Base-by-base conservation (phyloP, 805 yeast genomes). In the Scheffersomyces amazonensis region DNA sequence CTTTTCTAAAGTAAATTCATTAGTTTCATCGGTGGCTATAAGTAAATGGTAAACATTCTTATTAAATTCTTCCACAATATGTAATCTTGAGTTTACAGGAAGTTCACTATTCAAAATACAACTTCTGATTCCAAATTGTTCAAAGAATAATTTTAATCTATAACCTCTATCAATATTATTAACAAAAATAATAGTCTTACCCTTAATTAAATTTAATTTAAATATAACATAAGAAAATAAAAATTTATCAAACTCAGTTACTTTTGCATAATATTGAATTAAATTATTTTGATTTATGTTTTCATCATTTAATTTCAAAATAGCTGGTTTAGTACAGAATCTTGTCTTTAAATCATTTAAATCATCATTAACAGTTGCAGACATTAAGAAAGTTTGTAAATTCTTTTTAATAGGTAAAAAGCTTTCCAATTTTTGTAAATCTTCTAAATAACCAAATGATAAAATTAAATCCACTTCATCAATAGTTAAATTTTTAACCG, bases 131-230 rank as follows among this genome's bases (percentile, higher is more conserved):
- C 99, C 99, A 56, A 93, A 93, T 64, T 93, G 97, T 60, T 90
- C 96, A 46, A 93, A 66, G 49, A 90, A 95, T 45, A 93, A 69
- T 56, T 88, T 89, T 48, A 93, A 73, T 56, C 96, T 79, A 66
- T 91, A 93, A 27, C 97, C 96, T 67, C 99, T 82, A 56, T 93
- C 98, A 46, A 91, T 86, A 53, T 86, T 85, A 59, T 93, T 93
- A 33, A 93, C 98, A 68, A 93, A 93, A 6, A 90, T 69, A 31
- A 93, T 65, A 1, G 96, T 82, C 60, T 93, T 93, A 21, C 99
- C 99, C 60, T 86, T 85, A 57, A 93, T 84, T 47, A 93, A 72
- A 42, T 80, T 78, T 53, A 93, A 75, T 61, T 93, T 93, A 75
- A 89, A 84, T 31, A 93, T 89, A 32, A 93, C 96, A 57, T 91